Evolutionary conservation across 495 filamentous ascomycete species (phyloP).

Genomic region (Glonium stellatum): DNA sequence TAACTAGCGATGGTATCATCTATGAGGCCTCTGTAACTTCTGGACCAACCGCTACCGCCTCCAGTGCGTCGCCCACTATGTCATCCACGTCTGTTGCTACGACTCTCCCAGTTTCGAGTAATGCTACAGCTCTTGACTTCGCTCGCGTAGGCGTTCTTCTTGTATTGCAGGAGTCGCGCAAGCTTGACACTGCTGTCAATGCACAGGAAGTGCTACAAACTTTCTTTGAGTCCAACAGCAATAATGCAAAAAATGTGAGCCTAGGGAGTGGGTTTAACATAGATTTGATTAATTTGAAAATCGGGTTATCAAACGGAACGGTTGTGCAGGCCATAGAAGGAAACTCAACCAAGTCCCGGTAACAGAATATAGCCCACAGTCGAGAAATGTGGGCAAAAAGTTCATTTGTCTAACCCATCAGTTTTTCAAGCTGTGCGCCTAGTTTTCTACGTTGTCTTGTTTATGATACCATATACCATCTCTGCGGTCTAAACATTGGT

Average conservation of each 20-base stretch:
- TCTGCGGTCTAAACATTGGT: too few species aligned
- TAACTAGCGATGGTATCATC: slow-evolving; percentile 27
- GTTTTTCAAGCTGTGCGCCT: too few species aligned
- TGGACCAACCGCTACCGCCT: slow-evolving; percentile 3
- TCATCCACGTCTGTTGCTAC: slow-evolving; percentile 33
- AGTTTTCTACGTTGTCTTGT: too few species aligned
- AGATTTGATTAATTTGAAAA: not conserved
- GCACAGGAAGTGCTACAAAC: slow-evolving; percentile 53
- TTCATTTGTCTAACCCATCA: too few species aligned
- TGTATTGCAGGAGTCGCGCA: slow-evolving; percentile 50
- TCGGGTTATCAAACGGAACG: not conserved
- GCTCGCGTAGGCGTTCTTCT: slow-evolving; percentile 57
- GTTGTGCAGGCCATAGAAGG: not conserved
- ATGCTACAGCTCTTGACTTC: slow-evolving; percentile 55
- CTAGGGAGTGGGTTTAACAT: not conserved
- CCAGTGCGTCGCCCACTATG: not conserved
- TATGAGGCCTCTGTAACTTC: slow-evolving; percentile 18
- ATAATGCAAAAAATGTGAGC: not conserved
- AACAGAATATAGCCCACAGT: too few species aligned
- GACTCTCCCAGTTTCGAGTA: slow-evolving; percentile 18
- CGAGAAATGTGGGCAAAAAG: too few species aligned
- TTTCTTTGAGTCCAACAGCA: slow-evolving; percentile 36
- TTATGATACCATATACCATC: too few species aligned
- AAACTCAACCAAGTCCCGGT: too few species aligned
- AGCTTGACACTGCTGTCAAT: slow-evolving; percentile 45